Conservation (phyloP, 1,284 basidiomycete species). For the Cutaneotrichosporon sp. region DNA sequence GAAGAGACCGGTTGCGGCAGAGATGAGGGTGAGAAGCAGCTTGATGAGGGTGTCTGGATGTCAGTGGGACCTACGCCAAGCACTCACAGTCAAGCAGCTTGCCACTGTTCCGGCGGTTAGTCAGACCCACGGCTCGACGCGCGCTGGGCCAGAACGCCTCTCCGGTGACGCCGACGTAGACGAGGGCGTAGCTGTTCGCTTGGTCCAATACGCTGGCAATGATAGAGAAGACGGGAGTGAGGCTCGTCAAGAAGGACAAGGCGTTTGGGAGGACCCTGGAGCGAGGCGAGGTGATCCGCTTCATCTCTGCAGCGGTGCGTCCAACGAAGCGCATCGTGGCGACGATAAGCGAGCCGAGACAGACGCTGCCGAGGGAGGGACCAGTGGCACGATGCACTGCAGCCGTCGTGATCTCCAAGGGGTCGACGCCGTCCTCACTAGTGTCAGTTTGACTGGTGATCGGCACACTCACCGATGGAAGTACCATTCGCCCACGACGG, state of each 20-base stretch:
- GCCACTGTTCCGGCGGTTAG: constrained; percentile 48
- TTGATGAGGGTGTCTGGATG: constrained; percentile 65
- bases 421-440: constrained; percentile 56
- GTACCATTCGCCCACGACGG: constrained; percentile 90
- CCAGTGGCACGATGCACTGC: constrained; percentile 76
- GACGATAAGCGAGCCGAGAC: constrained; percentile 72
- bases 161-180: constrained; percentile 84
- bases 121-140: constrained; percentile 61
- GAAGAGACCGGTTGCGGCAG: constrained; percentile 73
- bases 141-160: constrained; percentile 79
- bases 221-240: constrained; percentile 53
- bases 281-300: constrained; percentile 40
- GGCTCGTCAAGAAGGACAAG: constrained; percentile 54
- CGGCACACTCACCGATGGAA: constrained; percentile 66
- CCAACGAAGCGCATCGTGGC: constrained; percentile 62
- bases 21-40: constrained; percentile 62
- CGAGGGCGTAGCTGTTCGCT: constrained; percentile 78
- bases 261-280: constrained; percentile 44
- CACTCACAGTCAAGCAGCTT: constrained; percentile 52
- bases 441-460: constrained; percentile 11
- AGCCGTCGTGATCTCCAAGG: constrained; percentile 66
- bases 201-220: constrained; percentile 67
- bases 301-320: constrained; percentile 41
- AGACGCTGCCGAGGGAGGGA: constrained; percentile 76
- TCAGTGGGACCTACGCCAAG: not conserved